These are phyloP conservation scores for Phalaenopsis equestris DNA, from an alignment of 106 monocot genomes.

Conservation along the genomic window DNA sequence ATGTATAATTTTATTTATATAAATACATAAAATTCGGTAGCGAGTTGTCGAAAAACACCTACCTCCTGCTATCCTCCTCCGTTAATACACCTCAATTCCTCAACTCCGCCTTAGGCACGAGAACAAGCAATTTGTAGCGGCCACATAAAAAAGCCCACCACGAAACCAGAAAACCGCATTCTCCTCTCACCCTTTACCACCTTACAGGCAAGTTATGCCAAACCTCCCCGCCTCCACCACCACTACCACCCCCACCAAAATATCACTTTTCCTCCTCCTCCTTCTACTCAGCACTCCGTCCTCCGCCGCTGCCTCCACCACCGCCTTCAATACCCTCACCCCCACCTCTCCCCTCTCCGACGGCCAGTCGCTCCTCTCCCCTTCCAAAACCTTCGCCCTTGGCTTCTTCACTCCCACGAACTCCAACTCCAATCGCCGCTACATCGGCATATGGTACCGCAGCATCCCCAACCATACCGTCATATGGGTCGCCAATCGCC, in stretches of 20 bases:
- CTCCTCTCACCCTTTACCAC: background rate
- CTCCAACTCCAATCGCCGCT: background rate
- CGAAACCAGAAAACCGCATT: background rate
- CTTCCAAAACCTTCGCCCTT: constrained; percentile 21
- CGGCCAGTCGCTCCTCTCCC: constrained; percentile 17
- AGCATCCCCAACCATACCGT: background rate
- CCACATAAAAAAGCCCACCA: background rate
- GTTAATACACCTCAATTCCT: background rate
- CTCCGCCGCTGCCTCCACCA: background rate
- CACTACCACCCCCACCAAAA: background rate
- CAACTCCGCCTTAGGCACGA: background rate
- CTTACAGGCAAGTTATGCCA: background rate
- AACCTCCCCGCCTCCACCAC: background rate
- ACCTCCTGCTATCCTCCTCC: background rate
- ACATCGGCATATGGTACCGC: constrained; percentile 10
- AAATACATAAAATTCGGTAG: background rate
- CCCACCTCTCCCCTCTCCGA: constrained; percentile 1
- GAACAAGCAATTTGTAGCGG: no score
- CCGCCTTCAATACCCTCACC: background rate
- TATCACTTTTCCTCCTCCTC: background rate
- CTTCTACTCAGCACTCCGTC: background rate
- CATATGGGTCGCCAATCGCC: constrained; percentile 14
- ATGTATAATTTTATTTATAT: no score
- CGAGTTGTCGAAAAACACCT: background rate
- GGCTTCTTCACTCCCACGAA: constrained; percentile 35